Evolutionary conservation across 805 yeast genomes (phyloP), one percentile per base, ranked within the genome.

Genomic region (Wickerhamiella sergipiensis): DNA sequence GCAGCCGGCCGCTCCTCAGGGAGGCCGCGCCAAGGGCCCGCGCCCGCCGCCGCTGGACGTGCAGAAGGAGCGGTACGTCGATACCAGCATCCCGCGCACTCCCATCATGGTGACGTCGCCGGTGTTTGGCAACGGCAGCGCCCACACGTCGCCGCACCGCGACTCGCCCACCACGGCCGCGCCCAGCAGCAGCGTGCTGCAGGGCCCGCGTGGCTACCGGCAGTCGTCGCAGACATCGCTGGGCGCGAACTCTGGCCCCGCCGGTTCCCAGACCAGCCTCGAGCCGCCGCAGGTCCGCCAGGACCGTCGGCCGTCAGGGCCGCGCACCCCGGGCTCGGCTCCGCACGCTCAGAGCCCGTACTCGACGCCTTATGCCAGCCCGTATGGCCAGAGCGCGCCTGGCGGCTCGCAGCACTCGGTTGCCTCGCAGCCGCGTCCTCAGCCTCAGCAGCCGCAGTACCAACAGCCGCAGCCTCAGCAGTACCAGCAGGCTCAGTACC

Each of bases 241-340:
- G 9, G 26, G 26, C 26, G 5, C 26, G 8, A 8, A 8, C 26
- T 8, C 26, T 8, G 8, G 8, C 26, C 33, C 33, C 9, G 46
- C 13, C 19, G 18, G 26, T 15, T 43, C 46, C 19, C 21, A 22
- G 19, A 23, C 46, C 31, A 17, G 19, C 10, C 21, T 24, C 7
- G 46, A n/a, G 33, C 33, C 31, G 15, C 29, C 29, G 29, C 36
- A 26, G 10, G 18, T 24, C 7, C 46, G 24, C 19, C 33, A 43
- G 33, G 29, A 29, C n/a, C 47, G 47, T 8, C 39, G 39, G 21
- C 47, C 47, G 24, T 43, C 46, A 10, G 46, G 46, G 10, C 46
- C 46, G 17, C 47, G 47, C 24, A 26, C 23, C n/a, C 47, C 38
- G 15, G 21, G 12, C 19, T 17, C 21, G 19, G 21, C 21, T 6